Evolutionary conservation across 371 early-diverging fungal species (phyloP).

Genomic region (Basidiobolus meristosporus): DNA sequence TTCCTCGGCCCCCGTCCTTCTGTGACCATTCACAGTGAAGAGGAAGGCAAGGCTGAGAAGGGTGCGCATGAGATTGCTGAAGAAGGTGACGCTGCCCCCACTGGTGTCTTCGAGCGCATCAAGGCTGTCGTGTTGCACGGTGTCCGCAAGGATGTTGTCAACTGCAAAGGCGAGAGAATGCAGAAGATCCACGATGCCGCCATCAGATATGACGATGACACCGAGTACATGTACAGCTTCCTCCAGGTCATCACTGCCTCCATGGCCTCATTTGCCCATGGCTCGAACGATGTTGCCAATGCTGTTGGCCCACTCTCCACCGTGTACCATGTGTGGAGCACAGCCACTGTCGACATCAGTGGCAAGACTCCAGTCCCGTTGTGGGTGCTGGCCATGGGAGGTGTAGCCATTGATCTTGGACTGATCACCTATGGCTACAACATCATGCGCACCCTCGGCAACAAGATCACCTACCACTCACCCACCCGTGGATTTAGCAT

Average conservation of each 20-base stretch:
- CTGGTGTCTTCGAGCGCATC: slow-evolving; percentile 3
- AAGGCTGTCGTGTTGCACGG: slow-evolving; percentile 15
- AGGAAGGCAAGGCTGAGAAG: slow-evolving; percentile 2
- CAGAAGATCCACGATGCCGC: slow-evolving; percentile 32
- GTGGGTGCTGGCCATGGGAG: slow-evolving; percentile 67
- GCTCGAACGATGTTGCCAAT: slow-evolving; percentile 80
- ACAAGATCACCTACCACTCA: slow-evolving; percentile 66
- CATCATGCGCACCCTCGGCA: slow-evolving; percentile 59
- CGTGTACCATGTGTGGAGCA: slow-evolving; percentile 48
- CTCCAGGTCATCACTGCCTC: slow-evolving; percentile 73
- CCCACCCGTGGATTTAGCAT: slow-evolving; percentile 80
- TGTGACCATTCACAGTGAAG: not conserved
- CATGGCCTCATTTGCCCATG: slow-evolving; percentile 76
- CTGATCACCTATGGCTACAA: slow-evolving; percentile 45
- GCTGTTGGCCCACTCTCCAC: slow-evolving; percentile 64
- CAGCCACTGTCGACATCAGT: slow-evolving; percentile 18
- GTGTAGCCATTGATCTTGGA: slow-evolving; percentile 64
- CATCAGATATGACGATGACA: slow-evolving; percentile 50
- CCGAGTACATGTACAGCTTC: slow-evolving; percentile 67
- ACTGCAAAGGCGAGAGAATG: slow-evolving; percentile 20
- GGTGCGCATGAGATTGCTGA: not conserved
- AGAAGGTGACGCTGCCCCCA: not conserved
- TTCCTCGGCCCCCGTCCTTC: slow-evolving; percentile 16
- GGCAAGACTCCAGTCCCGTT: slow-evolving; percentile 34
- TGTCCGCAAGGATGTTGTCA: slow-evolving; percentile 33